Base-by-base conservation (phyloP, 192 early-diverging fungal genomes). In the Rhizoclosmatium globosum region DNA sequence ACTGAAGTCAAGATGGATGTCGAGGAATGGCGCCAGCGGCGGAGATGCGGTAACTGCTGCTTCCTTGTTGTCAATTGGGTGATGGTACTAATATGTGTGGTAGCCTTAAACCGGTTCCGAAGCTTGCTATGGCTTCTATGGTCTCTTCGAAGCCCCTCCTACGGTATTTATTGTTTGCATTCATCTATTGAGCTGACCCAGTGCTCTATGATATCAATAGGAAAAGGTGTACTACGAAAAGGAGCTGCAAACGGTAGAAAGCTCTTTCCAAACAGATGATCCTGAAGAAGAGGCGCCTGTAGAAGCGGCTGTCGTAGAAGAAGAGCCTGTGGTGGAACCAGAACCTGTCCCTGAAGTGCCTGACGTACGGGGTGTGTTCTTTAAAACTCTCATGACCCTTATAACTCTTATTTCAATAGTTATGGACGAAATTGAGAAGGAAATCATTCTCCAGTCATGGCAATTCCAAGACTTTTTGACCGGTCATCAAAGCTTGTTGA, bases 401-500 rank as follows among this genome's bases (percentile, higher is more conserved):
- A 31, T 31, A 31, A 31, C 31, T 31, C 31, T 31, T n/a, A 17
- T 53, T 53, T 17, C 7, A 31, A 19, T 62, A 62, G 92, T 93
- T 70, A 85, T 99, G 72, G 92, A 91, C 19, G 97, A 97, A n/a
- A 92, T 93, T 68, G 94, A 97, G 83, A 84, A 90, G 68, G 90
- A 90, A 53, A 66, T 83, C n/a, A 95, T 99, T 76, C 45, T 96
- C 43, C 82, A 82, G 48, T 93, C 95, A 13, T 84, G 87, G 48
- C 89, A 89, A 42, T 99, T 99, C 85, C 78, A 88, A 17, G 88
- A 94, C 11, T 99, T 99, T 85, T 99, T 59, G 95, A 98, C 53
- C 82, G 86, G 47, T 94, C 94, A 43, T 89, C 95, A 15, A 96
- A 94, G 81, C 82, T 98, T 72, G 82, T 99, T 72, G 97, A 98